Evolutionary conservation across 108 stramenopile genomes (phyloP).

Genomic region (Cylindrotheca closterium): DNA sequence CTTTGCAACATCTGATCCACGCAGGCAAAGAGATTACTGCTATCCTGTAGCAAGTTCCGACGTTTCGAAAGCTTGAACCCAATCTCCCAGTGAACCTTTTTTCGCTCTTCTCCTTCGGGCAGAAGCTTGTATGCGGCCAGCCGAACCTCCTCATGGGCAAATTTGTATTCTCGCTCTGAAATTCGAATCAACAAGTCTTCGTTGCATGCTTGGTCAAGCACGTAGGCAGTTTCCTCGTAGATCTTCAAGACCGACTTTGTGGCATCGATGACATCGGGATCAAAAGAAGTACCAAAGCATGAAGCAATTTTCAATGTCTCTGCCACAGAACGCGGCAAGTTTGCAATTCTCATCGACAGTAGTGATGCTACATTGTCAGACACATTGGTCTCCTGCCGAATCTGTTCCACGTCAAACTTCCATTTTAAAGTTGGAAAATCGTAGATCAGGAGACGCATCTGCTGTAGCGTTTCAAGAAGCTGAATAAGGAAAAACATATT

Average conservation of each 20-base stretch:
- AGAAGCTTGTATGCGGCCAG: slow-evolving; percentile 3
- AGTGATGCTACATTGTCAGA: slow-evolving; percentile 11
- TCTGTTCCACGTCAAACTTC: slow-evolving; percentile 1
- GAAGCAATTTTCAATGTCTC: background rate
- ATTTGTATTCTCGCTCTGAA: background rate
- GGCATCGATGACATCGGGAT: background rate
- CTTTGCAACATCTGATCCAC: slow-evolving; percentile 1
- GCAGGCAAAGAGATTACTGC: background rate
- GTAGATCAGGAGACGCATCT: background rate
- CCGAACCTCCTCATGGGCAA: background rate
- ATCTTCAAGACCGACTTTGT: slow-evolving; percentile 5
- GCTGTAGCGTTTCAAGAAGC: background rate
- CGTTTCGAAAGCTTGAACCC: background rate
- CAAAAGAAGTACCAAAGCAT: slow-evolving; percentile 11
- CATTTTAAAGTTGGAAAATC: slow-evolving; percentile 5
- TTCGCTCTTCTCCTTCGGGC: background rate
- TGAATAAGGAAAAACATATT: slow-evolving; percentile 10
- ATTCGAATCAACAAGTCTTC: slow-evolving; percentile 3
- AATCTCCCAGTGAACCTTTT: slow-evolving; percentile 4
- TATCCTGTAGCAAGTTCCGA: background rate
- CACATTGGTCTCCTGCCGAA: slow-evolving; percentile 3
- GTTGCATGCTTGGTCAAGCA: background rate
- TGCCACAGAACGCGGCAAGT: slow-evolving; percentile 1
- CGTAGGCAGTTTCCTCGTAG: background rate
- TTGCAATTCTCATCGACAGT: background rate